phyloP scores from a whole-genome alignment of 2,329 filamentous ascomycete species.

The Xylariaceae sp. region DNA sequence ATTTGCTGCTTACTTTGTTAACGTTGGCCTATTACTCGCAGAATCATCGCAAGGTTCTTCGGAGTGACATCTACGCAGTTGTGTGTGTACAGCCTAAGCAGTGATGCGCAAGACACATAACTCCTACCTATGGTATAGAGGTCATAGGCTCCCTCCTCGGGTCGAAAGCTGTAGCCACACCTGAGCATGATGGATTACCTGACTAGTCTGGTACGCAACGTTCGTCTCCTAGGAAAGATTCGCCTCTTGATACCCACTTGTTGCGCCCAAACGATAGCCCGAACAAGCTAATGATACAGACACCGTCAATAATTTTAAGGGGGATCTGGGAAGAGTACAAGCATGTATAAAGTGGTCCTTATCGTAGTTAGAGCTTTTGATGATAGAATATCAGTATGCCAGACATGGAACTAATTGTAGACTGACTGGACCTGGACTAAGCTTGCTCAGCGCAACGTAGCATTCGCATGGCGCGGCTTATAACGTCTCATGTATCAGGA shows the following conservation, averaged over 20 bases:
- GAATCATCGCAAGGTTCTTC: not conserved
- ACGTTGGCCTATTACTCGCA: not conserved
- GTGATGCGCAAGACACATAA: not conserved
- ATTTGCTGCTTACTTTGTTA: not conserved
- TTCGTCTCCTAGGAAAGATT: not conserved
- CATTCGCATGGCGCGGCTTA: constrained; percentile 31
- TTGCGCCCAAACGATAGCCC: not conserved
- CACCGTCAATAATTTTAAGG: not conserved
- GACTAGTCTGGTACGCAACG: not conserved
- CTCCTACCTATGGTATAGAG: not conserved
- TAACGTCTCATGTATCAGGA: constrained; percentile 12
- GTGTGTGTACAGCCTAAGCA: not conserved
- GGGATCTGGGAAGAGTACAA: not conserved
- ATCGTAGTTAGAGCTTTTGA: not conserved
- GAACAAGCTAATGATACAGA: constrained; percentile 6
- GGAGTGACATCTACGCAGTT: not conserved
- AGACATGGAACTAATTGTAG: constrained; percentile 9
- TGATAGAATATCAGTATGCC: constrained; percentile 5
- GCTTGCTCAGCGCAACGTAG: constrained; percentile 31
- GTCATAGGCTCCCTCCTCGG: not conserved
- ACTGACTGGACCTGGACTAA: constrained; percentile 1
- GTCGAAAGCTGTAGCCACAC: not conserved
- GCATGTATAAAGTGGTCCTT: not conserved
- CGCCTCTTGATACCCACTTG: not conserved
- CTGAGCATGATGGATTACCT: constrained; percentile 10